Base-by-base conservation (phyloP, 805 yeast genomes). In the Myxozyma lipomycoides region DNA sequence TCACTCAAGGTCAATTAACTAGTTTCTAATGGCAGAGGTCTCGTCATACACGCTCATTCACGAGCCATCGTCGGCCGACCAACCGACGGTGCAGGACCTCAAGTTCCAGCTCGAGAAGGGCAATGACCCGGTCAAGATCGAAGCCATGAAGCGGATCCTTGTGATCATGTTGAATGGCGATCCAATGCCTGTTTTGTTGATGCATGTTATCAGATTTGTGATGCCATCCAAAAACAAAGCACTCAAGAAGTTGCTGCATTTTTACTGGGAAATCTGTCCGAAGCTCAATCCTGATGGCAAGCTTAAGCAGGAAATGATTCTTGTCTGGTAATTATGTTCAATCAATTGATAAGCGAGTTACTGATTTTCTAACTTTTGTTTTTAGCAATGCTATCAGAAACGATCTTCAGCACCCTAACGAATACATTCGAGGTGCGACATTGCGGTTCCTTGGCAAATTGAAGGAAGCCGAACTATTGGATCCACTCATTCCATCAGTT, bases 261-360 rank as follows among this genome's bases (percentile, higher is more conserved):
- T 88, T 64, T 93, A 93, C 74, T 93, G 98, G 98, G 99, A 93
- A 70, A 87, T 91, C 49, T 95, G 96, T 66, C 95, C 96, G 49
- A 95, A 95, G 71, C 74, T 84, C 59, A 95, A 88, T 62, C 74
- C 77, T 34, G 84, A 84, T 46, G 98, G 98, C 3, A 88, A 87
- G 68, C 79, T 95, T 76, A 87, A 87, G 72, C 98, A 91, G 69
- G 99, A 93, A 73, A 93, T 93, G 98, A 91, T 95, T 70, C 79
- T 93, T 58, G 98, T 91, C 45, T 93, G 98, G 58, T 53, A 36
- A n/a, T 55, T 43, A 12, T 19, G 3, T 10, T 19, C 19, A 22
- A 21, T 19, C 4, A 12, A 18, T 34, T 10, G 39, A 17, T 12
- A 15, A 24, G 18, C 21, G 12, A 12, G 37, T 7, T 17, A 22